These are phyloP conservation scores for Nasturtium officinale DNA, from an alignment of 345 rosid species.

Conservation along the genomic window DNA sequence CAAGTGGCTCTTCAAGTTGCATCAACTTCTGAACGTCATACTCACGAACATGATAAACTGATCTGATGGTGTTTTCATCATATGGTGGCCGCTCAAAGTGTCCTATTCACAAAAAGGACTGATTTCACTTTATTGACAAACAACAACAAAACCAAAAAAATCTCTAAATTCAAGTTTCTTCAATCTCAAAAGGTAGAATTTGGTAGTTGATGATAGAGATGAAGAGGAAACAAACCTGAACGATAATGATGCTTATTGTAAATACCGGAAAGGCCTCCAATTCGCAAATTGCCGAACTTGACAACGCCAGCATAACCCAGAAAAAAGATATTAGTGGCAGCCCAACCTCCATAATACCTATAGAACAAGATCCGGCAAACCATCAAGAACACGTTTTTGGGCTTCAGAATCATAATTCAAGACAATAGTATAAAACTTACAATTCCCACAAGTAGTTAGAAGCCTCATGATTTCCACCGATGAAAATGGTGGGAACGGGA, in stretches of 20 bases:
- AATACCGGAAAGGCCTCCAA: slow-evolving; percentile 92
- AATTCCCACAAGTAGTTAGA: slow-evolving; percentile 94
- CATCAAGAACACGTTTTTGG: slow-evolving; percentile 8
- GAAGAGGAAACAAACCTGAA: slow-evolving; percentile 49
- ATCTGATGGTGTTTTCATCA: slow-evolving; percentile 62
- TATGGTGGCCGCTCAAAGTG: slow-evolving; percentile 91
- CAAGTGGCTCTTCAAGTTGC: slow-evolving; percentile 79
- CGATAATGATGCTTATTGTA: slow-evolving; percentile 64
- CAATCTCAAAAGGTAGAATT: neutral
- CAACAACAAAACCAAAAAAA: slow-evolving; percentile 8
- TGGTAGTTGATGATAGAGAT: neutral
- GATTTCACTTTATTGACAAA: slow-evolving; percentile 1
- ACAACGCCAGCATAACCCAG: slow-evolving; percentile 82
- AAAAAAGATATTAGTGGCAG: slow-evolving; percentile 84
- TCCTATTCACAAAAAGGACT: slow-evolving; percentile 52
- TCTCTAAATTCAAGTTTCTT: too few species aligned
- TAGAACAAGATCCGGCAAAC: slow-evolving; percentile 21
- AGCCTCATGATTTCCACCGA: slow-evolving; percentile 99
- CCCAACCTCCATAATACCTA: slow-evolving; percentile 98
- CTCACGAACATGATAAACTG: slow-evolving; percentile 88
- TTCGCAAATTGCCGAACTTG: slow-evolving; percentile 80
- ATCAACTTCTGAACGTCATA: slow-evolving; percentile 86
- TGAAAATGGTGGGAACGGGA: slow-evolving; percentile 86
- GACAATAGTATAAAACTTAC: slow-evolving; percentile 46
- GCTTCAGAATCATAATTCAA: neutral